A percentile compares a stretch with the other conserved stretches of the same genome.
Evolutionary conservation across 2,329 filamentous ascomycete species (phyloP).

Genomic region (Pyrenochaeta sp.): DNA sequence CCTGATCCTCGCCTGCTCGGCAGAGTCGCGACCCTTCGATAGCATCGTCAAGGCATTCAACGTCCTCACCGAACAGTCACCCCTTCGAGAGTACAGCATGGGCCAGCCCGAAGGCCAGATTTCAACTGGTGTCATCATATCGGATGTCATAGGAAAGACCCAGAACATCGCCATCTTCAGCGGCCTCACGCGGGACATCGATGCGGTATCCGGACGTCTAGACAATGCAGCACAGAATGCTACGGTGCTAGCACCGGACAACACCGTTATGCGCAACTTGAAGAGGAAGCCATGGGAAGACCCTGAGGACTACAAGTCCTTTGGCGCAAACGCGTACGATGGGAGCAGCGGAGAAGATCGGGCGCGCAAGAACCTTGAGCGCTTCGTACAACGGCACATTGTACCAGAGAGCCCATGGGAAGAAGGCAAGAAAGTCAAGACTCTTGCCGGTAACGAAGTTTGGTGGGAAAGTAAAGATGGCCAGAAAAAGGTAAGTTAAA

Average conservation of each 20-base stretch:
- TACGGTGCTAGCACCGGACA: conserved; percentile 87
- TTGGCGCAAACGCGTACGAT: conserved; percentile 77
- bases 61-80: conserved; percentile 38
- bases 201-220: conserved; percentile 72
- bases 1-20: conserved; percentile 42
- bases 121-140: conserved; percentile 69
- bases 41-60: conserved; percentile 40
- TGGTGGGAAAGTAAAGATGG: conserved; percentile 83
- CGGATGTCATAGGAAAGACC: conserved; percentile 83
- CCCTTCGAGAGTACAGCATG: conserved; percentile 41
- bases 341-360: conserved; percentile 77
- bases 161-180: conserved; percentile 85
- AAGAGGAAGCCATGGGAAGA: conserved; percentile 89
- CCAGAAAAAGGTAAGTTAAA: conserved; percentile 66
- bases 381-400: conserved; percentile 88
- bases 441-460: conserved; percentile 72
- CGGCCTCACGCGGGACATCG: conserved; percentile 78
- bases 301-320: conserved; percentile 72
- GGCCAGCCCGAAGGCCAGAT: conserved; percentile 37
- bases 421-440: conserved; percentile 71
- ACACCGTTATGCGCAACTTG: conserved; percentile 78
- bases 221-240: conserved; percentile 73
- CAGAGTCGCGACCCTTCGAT: conserved; percentile 42
- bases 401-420: conserved; percentile 79
- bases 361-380: conserved; percentile 76